Conservation (phyloP, 1,284 basidiomycete genomes). For the Gastroboletus turbinatus region DNA sequence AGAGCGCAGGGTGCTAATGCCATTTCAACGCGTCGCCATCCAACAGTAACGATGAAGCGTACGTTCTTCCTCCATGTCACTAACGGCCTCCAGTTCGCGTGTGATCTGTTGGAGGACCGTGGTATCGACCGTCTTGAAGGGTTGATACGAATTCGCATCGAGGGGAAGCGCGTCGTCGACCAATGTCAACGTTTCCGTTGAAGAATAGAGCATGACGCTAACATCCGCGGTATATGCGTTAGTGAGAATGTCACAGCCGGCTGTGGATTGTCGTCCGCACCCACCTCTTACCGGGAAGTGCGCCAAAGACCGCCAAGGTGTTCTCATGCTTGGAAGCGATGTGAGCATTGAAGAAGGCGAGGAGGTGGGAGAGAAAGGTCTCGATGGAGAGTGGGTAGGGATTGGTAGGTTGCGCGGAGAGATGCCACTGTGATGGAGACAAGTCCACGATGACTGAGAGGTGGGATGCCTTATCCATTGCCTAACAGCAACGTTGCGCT, state of each 20-base stretch:
- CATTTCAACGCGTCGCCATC: slow-evolving; percentile 1
- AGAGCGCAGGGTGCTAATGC: slow-evolving; percentile 64
- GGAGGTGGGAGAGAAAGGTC: slow-evolving; percentile 75
- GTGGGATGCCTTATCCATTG: slow-evolving; percentile 62
- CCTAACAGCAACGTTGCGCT: background rate
- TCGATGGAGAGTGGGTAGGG: slow-evolving; percentile 57
- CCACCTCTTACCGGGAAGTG: slow-evolving; percentile 78
- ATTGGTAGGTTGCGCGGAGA: slow-evolving; percentile 51
- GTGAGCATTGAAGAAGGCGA: slow-evolving; percentile 92
- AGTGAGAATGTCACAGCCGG: background rate
- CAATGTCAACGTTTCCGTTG: slow-evolving; percentile 45
- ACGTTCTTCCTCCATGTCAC: slow-evolving; percentile 51
- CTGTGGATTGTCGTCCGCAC: slow-evolving; percentile 20
- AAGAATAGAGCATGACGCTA: slow-evolving; percentile 76
- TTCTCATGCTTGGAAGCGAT: slow-evolving; percentile 91
- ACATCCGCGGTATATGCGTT: background rate
- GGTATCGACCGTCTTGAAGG: slow-evolving; percentile 75
- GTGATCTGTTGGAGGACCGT: slow-evolving; percentile 64
- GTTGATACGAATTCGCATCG: slow-evolving; percentile 81
- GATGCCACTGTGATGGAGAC: slow-evolving; percentile 79
- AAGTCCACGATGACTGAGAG: slow-evolving; percentile 83
- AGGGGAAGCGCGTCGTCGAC: slow-evolving; percentile 41
- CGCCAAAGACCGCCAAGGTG: slow-evolving; percentile 88
- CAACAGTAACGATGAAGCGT: slow-evolving; percentile 15
- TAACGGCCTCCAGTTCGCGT: slow-evolving; percentile 58